Evolutionary conservation across 108 stramenopile genomes (phyloP).

Genomic region (Conticribra guillardii): DNA sequence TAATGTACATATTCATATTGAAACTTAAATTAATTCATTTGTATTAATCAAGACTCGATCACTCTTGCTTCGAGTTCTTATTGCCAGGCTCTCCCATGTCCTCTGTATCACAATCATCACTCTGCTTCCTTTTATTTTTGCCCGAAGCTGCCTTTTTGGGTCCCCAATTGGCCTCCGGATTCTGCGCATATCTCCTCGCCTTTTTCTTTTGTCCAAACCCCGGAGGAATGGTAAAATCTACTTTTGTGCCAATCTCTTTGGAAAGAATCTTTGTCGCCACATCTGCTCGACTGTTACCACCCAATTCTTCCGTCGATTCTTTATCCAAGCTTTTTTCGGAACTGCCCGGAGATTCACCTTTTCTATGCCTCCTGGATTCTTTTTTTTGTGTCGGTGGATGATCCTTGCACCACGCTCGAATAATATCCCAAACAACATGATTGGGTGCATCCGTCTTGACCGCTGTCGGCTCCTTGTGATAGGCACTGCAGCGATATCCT

Average conservation of each 20-base stretch:
- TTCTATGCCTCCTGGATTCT: slow-evolving; percentile 63
- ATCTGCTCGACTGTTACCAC: slow-evolving; percentile 10
- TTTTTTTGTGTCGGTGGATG: slow-evolving; percentile 67
- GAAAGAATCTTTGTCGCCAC: slow-evolving; percentile 74
- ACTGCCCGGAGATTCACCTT: slow-evolving; percentile 41
- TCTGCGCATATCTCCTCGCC: slow-evolving; percentile 73
- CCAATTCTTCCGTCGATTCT: neutral
- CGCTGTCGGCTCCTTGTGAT: slow-evolving; percentile 94
- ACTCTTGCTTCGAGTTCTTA: neutral
- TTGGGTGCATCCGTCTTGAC: slow-evolving; percentile 96
- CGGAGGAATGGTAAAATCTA: slow-evolving; percentile 74
- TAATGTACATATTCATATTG: too few species aligned
- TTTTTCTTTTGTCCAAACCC: slow-evolving; percentile 44
- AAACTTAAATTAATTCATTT: too few species aligned
- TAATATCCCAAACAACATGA: slow-evolving; percentile 92
- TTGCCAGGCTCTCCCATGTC: neutral
- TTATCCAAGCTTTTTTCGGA: slow-evolving; percentile 16
- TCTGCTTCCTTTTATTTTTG: slow-evolving; percentile 29
- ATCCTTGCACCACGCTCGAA: slow-evolving; percentile 88
- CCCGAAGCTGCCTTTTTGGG: slow-evolving; percentile 82
- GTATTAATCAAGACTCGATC: too few species aligned
- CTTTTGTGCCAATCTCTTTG: slow-evolving; percentile 58
- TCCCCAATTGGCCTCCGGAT: slow-evolving; percentile 92
- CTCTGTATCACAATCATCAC: slow-evolving; percentile 5
- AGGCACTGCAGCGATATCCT: slow-evolving; percentile 91